Evolutionary conservation across 176 grass and related monocot species (phyloP), one percentile per base, ranked within the genome.

Genomic region (Phragmites australis): DNA sequence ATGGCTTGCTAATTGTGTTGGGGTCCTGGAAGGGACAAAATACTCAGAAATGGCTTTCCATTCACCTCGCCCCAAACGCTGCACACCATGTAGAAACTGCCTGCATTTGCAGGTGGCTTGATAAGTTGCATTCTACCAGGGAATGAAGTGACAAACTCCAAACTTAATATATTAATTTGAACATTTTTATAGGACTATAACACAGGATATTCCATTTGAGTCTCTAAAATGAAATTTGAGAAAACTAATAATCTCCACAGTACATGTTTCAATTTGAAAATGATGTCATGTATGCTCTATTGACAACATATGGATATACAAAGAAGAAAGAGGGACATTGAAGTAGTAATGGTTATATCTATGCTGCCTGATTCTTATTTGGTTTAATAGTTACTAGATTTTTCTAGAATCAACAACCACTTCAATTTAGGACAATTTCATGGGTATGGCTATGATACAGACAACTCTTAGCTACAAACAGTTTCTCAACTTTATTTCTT

Each of bases 1-100:
- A 84, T 91, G 81, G 16, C 85, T 88, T 4, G 85, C 81, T 27
- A 91, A 65, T 57, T 91, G 89, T 12, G 39, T 6, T 41, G 89
- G 85, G 27, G 76, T 88, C 42, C 55, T 88, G 6, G 89, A 84
- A n/a, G 37, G 83, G 46, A 91, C 75, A 4, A 82, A 77, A 17
- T 81, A 50, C 43, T 31, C 25, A 14, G 68, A 68, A 55, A 91
- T 85, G 23, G 8, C 65, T 68, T 50, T 85, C 89, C 85, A 88
- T 0, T 82, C 71, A 44, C 85, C 81, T 70, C 76, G 67, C 22
- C 89, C 89, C 1, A 82, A 42, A 46, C 43, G 39, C n/a, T 78
- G 8, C 54, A 91, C 44, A 27, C 89, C 89, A 18, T 6, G 0
- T 69, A 91, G 65, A 80, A 91, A 91, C 8, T 78, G 19, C 55